Base-by-base conservation (phyloP, 495 filamentous ascomycete genomes). In the Xylaria sp. region DNA sequence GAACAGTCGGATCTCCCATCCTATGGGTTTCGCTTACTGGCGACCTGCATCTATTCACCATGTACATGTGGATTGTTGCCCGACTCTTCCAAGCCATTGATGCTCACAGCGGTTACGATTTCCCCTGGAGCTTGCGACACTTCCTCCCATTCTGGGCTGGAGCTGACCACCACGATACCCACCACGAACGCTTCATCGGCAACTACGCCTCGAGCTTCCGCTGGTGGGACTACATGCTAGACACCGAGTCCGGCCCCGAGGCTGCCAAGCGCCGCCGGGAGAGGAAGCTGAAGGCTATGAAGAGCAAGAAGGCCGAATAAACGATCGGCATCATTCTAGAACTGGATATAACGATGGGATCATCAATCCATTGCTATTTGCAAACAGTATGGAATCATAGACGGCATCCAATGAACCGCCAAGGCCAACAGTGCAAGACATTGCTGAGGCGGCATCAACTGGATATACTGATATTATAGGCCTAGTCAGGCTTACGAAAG, bases 111-210 rank as follows among this genome's bases (percentile, higher is more conserved):
- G 96, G 96, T 71, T 99, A 98, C 80, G 96, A 99, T 77, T 98
- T 99, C 82, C 96, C 96, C 67, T 98, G 93, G 93, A 94, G 91
- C 78, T 84, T 99, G 77, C 94, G 96, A 80, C 93, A 97, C 81
- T 92, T 98, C 85, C 82, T 99, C 21, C 96, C 96, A 17, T 97
- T 98, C 88, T 99, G 97, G 97, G 96, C 95, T 69, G 96, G 96
- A 73, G 96, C 96, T 43, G 91, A 97, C 71, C 95, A 98, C 83
- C 96, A 99, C 82, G 96, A 99, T 78, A 84, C 93, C 35, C 96
- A 99, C 82, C 96, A 99, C 82, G 96, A 99, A 85, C 89, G 91
- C 71, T 99, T 99, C 86, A 93, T 98, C 75, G 96, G 96, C 66
- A 99, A 99, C 84, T 99, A 97, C 80, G 87, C 95, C 31, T 97